Evolutionary conservation across 495 filamentous ascomycete species (phyloP), one percentile per base, ranked within the genome.

Genomic region (Astrocystis sublimbata): DNA sequence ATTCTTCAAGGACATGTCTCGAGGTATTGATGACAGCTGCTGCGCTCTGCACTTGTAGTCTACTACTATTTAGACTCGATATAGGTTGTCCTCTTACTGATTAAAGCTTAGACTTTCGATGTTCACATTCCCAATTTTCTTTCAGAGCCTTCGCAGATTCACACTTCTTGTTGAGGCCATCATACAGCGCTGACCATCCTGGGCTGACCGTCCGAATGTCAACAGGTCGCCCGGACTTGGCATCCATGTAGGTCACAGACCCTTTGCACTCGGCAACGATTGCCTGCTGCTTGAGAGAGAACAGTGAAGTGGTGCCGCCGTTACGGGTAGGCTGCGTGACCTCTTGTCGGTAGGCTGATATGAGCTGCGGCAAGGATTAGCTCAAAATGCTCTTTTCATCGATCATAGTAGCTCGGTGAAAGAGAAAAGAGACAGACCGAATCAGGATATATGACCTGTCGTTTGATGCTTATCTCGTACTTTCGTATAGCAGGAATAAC

Each of bases 361-460:
- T 74, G 30, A 74, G 63, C 71, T 74, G 28, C 31, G n/a, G 24
- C 24, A 8, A n/a, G 13, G 10, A 13, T n/a, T 33, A 26, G 35
- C 24, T 24, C 55, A 31, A 59, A 51, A 23, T 50, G 19, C 43
- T 26, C 6, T 33, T 41, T 10, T 36, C 19, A 42, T 24, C 31
- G 30, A 4, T 55, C 26, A 40, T 17, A 24, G 31, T 9, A 9
- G 31, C 31, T 35, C 31, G 9, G 31, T 1, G 53, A 30, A 9
- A 15, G 21, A n/a, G n/a, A n/a, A n/a, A n/a, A n/a, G n/a, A n/a
- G n/a, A 74, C 71, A 12, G 24, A 75, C 72, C 58, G 65, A 50
- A 49, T 75, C 72, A n/a, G 72, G 72, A 67, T 75, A 75, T 49
- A 57, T 71, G 46, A 73, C 72, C 60, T 70, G 70, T 28, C 65